These are phyloP conservation scores for Aspergillus intermedius DNA, from an alignment of 2,329 filamentous ascomycete species.

Conservation along the genomic window DNA sequence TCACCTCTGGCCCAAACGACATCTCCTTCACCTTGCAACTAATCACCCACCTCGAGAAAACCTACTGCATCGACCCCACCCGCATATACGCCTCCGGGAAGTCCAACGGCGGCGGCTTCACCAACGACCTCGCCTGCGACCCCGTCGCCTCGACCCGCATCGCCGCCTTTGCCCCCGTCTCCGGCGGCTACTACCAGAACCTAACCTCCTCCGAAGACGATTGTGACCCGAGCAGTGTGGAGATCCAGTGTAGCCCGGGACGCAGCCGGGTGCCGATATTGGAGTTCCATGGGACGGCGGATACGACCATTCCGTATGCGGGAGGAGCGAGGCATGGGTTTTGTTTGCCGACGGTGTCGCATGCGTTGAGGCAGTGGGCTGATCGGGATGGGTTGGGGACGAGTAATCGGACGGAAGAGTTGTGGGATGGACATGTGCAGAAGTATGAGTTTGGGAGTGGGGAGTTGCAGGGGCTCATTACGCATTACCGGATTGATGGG, in stretches of 20 bases:
- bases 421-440: conserved; percentile 3
- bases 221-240: conserved; percentile 8
- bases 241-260: conserved; percentile 21
- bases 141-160: conserved; percentile 36
- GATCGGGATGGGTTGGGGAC: conserved; percentile 17
- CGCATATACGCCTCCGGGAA: conserved; percentile 47
- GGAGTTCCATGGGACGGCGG: conserved; percentile 17
- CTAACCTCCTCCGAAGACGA: conserved; percentile 11
- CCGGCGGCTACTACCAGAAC: conserved; percentile 40
- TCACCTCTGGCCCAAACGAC: conserved; percentile 34
- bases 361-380: conserved; percentile 17
- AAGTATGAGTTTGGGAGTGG: conserved; percentile 6
- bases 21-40: conserved; percentile 42
- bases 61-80: conserved; percentile 41
- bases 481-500: conserved; percentile 11
- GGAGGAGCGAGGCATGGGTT: conserved; percentile 23
- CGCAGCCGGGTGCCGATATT: conserved; percentile 25
- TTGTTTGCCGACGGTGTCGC: conserved; percentile 15
- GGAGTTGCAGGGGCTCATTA: conserved; percentile 5
- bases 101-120: conserved; percentile 50
- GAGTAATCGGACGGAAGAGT: conserved; percentile 2
- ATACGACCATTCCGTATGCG: conserved; percentile 33
- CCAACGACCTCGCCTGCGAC: conserved; percentile 44
- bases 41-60: conserved; percentile 31
- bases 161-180: conserved; percentile 46